Evolutionary conservation across 495 filamentous ascomycete genomes (phyloP).

Genomic region (Cladorrhinum samala): DNA sequence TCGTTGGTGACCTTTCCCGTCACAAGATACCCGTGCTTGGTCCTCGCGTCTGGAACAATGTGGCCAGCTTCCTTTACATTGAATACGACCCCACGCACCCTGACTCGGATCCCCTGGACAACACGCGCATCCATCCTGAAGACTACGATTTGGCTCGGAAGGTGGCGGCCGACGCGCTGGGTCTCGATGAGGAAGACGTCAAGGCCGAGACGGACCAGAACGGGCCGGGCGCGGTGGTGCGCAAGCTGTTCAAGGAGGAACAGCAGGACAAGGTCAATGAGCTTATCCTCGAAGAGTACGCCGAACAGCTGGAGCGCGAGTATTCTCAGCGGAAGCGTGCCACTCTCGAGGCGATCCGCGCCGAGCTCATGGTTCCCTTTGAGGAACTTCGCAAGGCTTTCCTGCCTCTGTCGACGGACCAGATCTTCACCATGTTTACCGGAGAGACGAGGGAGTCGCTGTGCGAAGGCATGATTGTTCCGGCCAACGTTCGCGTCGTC

Average conservation of each 20-base stretch:
- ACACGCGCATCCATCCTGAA: slow-evolving; percentile 93
- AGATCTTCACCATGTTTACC: slow-evolving; percentile 95
- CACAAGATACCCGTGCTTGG: slow-evolving; percentile 74
- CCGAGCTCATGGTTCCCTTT: slow-evolving; percentile 85
- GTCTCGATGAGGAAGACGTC: slow-evolving; percentile 95
- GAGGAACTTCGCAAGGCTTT: slow-evolving; percentile 88
- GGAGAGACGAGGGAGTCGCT: slow-evolving; percentile 85
- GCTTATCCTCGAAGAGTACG: slow-evolving; percentile 91
- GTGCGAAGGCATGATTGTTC: slow-evolving; percentile 80
- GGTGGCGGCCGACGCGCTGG: slow-evolving; percentile 94
- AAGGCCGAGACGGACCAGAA: slow-evolving; percentile 87
- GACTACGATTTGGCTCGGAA: slow-evolving; percentile 96
- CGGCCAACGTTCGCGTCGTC: slow-evolving; percentile 79
- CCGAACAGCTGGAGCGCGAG: slow-evolving; percentile 87
- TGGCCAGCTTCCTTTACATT: slow-evolving; percentile 88
- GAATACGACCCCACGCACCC: slow-evolving; percentile 74
- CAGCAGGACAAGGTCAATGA: slow-evolving; percentile 94
- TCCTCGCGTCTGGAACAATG: slow-evolving; percentile 89
- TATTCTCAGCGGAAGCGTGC: slow-evolving; percentile 92
- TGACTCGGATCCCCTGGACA: slow-evolving; percentile 85
- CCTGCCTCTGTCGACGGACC: slow-evolving; percentile 60
- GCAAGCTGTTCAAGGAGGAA: slow-evolving; percentile 85
- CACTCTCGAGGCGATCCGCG: slow-evolving; percentile 92
- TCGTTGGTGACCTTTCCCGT: slow-evolving; percentile 78
- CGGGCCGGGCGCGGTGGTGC: slow-evolving; percentile 80